Percentiles rank a stretch among this genome's conserved stretches.
Conservation (phyloP, 2,329 filamentous ascomycete species). For the Scytalidium lignicola region DNA sequence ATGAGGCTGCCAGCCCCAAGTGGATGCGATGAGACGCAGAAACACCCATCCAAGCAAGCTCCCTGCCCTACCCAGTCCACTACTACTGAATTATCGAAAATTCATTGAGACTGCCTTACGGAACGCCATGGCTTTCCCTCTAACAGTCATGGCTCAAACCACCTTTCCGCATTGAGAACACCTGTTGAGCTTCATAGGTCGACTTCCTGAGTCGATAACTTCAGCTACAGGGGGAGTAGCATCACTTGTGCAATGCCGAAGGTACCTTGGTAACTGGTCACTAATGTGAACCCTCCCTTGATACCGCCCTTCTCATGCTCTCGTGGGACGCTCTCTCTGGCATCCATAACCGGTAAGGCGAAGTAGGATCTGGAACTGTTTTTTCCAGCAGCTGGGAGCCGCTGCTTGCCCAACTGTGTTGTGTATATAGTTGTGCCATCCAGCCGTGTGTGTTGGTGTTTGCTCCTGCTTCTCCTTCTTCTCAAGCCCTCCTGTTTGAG, state of each 20-base stretch:
- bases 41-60: no score
- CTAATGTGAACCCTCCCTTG: background rate
- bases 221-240: background rate
- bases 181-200: background rate
- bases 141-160: background rate
- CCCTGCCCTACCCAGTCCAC: no score
- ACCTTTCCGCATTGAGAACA: background rate
- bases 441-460: no score
- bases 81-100: background rate
- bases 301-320: background rate
- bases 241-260: background rate
- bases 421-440: background rate
- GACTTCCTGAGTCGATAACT: background rate
- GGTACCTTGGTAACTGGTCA: background rate
- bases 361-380: background rate
- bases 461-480: no score
- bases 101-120: background rate
- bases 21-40: no score
- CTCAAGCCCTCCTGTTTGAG: no score
- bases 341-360: background rate
- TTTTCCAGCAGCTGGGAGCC: background rate
- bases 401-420: background rate
- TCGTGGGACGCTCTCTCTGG: background rate
- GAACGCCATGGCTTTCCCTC: background rate
- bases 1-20: no score